These are phyloP conservation scores for Penicillium glabrum DNA, from an alignment of 2,329 filamentous ascomycete genomes.

Conservation along the genomic window DNA sequence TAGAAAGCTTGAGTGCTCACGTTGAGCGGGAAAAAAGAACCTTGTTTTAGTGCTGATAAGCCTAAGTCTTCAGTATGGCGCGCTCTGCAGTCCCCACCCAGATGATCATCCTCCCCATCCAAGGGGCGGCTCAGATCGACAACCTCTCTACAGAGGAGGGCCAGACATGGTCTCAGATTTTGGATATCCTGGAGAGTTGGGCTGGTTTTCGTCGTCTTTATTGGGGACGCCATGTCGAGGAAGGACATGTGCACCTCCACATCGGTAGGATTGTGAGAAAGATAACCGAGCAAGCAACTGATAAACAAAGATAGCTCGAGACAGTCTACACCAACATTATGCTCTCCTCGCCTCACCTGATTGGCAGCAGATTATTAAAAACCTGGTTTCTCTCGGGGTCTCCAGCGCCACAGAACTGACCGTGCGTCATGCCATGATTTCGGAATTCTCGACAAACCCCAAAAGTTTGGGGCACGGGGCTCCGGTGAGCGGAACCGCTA, in stretches of 20 bases:
- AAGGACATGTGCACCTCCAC: constrained; percentile 30
- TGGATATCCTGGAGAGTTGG: constrained; percentile 19
- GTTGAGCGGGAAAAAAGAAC: not conserved
- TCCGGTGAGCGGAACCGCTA: constrained; percentile 32
- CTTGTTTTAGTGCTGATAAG: not conserved
- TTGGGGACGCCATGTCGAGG: constrained; percentile 33
- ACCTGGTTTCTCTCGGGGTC: constrained; percentile 7
- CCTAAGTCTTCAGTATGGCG: constrained; percentile 6
- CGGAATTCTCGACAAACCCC: constrained; percentile 24
- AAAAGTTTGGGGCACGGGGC: constrained; percentile 20
- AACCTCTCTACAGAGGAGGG: constrained; percentile 53
- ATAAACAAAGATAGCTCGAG: constrained; percentile 11
- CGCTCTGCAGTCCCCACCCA: constrained; percentile 21
- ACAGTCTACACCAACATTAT: constrained; percentile 22
- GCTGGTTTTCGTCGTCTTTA: constrained; percentile 27
- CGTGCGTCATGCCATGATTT: constrained; percentile 22
- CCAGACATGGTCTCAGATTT: constrained; percentile 20
- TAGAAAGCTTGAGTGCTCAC: not conserved
- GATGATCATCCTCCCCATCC: constrained; percentile 40
- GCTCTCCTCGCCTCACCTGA: constrained; percentile 22
- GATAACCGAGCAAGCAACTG: constrained; percentile 3
- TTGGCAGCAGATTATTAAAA: constrained; percentile 14
- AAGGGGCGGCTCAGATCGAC: constrained; percentile 46
- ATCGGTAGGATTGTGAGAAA: constrained; percentile 19
- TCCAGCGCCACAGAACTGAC: constrained; percentile 20